Conservation (phyloP, 805 yeast genomes). For the Saccharomycopsis selenospora region DNA sequence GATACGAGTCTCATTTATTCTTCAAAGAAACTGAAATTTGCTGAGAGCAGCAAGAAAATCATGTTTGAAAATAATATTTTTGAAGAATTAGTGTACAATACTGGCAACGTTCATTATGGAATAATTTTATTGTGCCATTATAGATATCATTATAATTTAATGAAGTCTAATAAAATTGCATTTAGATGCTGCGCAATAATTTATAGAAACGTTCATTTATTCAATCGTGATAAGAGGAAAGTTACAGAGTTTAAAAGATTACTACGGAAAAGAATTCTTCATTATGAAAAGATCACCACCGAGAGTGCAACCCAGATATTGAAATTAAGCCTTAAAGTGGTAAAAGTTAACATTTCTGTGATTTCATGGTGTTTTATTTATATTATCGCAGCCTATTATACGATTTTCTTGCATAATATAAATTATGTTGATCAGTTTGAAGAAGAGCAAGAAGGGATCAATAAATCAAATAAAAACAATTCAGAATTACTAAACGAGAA, state of each 20-base stretch:
- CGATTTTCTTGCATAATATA: slow-evolving; percentile 6
- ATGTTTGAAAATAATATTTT: not conserved
- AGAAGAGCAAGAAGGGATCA: not conserved
- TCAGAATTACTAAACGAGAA: not conserved
- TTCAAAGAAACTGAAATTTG: no score
- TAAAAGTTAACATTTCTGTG: not conserved
- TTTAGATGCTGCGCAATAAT: slow-evolving; percentile 3
- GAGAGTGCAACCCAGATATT: not conserved
- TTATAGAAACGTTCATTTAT: not conserved
- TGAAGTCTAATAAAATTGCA: slow-evolving; percentile 12
- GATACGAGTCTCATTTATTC: not conserved
- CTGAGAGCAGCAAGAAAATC: not conserved
- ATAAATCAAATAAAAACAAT: not conserved
- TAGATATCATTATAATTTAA: slow-evolving; percentile 4
- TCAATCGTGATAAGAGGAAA: not conserved
- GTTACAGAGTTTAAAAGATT: not conserved
- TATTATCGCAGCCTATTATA: slow-evolving; percentile 3
- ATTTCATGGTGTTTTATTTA: slow-evolving; percentile 4
- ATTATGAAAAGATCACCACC: not conserved
- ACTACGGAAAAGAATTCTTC: not conserved
- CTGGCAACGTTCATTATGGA: not conserved
- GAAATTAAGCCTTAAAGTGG: not conserved
- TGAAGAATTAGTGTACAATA: not conserved
- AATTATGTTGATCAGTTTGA: not conserved
- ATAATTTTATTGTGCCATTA: slow-evolving; percentile 5